Conservation (phyloP, 1,139 yeast genomes). For the Scheffersomyces segobiensis region DNA sequence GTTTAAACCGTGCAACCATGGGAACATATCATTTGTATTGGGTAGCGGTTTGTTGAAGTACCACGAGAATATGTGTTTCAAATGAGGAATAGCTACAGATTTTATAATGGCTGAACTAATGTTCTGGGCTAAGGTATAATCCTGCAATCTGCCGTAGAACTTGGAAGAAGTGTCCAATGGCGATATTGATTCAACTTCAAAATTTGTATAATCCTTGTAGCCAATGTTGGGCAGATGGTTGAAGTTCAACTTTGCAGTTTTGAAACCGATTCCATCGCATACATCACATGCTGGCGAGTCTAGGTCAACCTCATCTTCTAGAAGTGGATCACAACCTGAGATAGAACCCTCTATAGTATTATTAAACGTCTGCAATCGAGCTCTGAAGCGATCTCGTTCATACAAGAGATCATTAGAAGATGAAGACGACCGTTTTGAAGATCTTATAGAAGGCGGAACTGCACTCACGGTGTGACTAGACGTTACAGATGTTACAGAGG, state of each 20-base stretch:
- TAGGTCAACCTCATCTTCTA: not conserved
- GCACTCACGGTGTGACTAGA: not conserved
- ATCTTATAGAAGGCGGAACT: not conserved
- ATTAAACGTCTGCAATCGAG: conserved; percentile 40
- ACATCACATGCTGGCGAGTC: conserved; percentile 28
- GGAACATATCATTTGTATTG: conserved; percentile 68
- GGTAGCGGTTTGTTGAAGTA: conserved; percentile 62
- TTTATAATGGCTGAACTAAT: conserved; percentile 16
- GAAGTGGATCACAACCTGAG: not conserved
- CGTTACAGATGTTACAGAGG: not conserved
- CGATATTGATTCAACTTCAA: conserved; percentile 8
- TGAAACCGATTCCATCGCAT: conserved; percentile 38
- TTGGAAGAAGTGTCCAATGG: conserved; percentile 28
- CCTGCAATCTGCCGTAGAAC: conserved; percentile 14
- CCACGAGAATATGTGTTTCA: conserved; percentile 39
- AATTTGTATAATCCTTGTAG: not conserved
- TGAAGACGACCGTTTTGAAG: conserved; percentile 40
- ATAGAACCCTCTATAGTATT: conserved; percentile 7
- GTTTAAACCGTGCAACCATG: conserved; percentile 86
- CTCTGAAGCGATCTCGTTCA: conserved; percentile 47
- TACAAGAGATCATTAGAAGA: conserved; percentile 43
- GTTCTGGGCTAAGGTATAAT: conserved; percentile 1
- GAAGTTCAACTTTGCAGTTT: conserved; percentile 39
- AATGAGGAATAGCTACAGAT: conserved; percentile 26
- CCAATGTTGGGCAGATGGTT: not conserved